Conservation (phyloP, 139 green algal species). For the Picochlorum sp. region DNA sequence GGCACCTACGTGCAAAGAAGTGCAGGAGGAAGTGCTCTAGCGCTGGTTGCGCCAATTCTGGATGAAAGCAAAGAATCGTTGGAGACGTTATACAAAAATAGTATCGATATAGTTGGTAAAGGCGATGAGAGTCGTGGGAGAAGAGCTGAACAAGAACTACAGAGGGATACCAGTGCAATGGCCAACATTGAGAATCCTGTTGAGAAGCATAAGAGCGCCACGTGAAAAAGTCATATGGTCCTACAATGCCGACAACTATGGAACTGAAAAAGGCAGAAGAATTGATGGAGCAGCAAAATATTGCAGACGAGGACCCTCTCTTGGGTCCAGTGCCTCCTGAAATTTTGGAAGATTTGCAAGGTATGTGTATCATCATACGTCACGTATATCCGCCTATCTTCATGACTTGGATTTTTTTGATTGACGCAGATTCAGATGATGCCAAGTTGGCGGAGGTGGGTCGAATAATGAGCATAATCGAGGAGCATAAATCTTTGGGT, state of each 20-base stretch:
- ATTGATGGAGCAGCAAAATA: conserved; percentile 6
- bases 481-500: conserved; percentile 2
- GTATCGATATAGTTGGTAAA: no score
- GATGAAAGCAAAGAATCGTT: neutral
- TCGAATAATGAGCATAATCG: conserved; percentile 40
- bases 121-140: no score
- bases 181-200: no score
- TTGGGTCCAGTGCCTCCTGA: conserved; percentile 63
- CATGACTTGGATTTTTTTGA: neutral
- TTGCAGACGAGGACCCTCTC: conserved; percentile 34
- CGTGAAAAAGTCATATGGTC: no score
- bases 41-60: neutral
- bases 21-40: neutral
- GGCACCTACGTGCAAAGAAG: conserved; percentile 19
- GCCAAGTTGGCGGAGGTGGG: conserved; percentile 39
- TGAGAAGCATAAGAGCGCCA: no score
- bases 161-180: no score
- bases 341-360: conserved; percentile 25
- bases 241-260: no score
- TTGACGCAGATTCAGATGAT: conserved; percentile 36
- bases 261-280: neutral
- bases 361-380: neutral
- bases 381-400: no score
- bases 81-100: neutral
- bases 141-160: no score